Evolutionary conservation across 208 protist genomes (phyloP), one percentile per base, ranked within the genome.

Genomic region (Leishmania braziliensis): DNA sequence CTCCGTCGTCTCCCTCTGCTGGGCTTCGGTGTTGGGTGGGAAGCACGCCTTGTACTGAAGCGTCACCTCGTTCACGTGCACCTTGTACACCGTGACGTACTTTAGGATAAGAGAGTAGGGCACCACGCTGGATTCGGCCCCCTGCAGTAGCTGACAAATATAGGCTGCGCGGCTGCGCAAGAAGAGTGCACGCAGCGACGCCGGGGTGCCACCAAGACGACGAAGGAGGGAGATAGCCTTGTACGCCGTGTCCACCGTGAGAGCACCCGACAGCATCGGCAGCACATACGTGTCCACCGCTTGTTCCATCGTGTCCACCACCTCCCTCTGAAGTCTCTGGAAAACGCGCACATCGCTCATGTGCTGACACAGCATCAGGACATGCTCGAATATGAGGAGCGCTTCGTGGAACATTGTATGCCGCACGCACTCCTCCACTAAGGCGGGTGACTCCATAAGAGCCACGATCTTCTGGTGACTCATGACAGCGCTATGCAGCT

Each of bases 341-440:
- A 91, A 88, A 60, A 88, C 80, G 54, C 62, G 65, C n/a, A 87
- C 88, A 23, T 69, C 69, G n/a, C 69, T 77, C 78, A 88, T 88
- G 84, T 83, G 73, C 58, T 86, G 82, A 1, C 86, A 77, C 54
- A 88, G 84, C 72, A 84, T 82, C 23, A 79, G 86, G 33, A 97
- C 86, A 72, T 95, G 91, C 84, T 95, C 87, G 33, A 95, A 75
- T 50, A 97, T 86, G 39, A 91, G 83, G 0, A 95, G 73, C 50
- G 92, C 92, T 87, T 97, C 92, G 78, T 92, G 88, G 82, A 94
- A 96, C 92, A 97, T 92, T 33, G 91, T 90, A 54, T 87, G 87
- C 3, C 80, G 79, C 58, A 96, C 84, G 82, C 92, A 96, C 39
- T 95, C 92, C 46, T 88, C 83, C 65, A 96, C 84, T 12, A 95